phyloP scores from a whole-genome alignment of 1,139 yeast genomes.

The Taiozyma sp. region DNA sequence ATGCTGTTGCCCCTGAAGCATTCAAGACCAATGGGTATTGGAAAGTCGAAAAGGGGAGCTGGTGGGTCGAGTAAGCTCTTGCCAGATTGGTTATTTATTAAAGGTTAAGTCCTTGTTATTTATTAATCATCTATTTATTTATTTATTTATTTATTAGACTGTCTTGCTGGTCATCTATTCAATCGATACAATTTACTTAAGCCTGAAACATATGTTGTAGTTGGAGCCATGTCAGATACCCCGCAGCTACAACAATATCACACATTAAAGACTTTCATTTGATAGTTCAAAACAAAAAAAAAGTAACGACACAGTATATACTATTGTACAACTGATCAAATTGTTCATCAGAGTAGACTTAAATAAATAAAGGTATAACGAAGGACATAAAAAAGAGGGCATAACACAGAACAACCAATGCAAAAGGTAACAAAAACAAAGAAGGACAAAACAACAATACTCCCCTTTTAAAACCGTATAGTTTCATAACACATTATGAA shows the following conservation, averaged over 20 bases:
- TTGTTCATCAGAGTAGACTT: neutral
- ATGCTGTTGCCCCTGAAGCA: slow-evolving; percentile 67
- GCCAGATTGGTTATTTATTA: neutral
- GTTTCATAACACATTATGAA: neutral
- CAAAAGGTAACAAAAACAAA: neutral
- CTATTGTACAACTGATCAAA: neutral
- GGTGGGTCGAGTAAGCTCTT: slow-evolving; percentile 16
- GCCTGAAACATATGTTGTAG: too few relatives aligned
- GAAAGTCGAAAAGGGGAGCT: slow-evolving; percentile 28
- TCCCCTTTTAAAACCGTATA: neutral
- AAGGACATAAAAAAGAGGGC: neutral
- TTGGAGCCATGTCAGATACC: neutral
- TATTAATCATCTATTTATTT: neutral
- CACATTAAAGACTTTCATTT: neutral
- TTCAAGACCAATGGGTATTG: slow-evolving; percentile 52
- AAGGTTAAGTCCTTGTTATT: neutral
- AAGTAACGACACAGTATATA: neutral
- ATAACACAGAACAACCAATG: neutral
- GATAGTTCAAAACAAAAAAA: neutral
- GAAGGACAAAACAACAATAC: neutral
- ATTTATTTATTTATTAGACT: slow-evolving; percentile 2
- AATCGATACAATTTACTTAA: too few relatives aligned
- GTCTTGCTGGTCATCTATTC: neutral
- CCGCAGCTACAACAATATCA: neutral
- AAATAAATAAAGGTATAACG: neutral